phyloP scores from a whole-genome alignment of 2,329 filamentous ascomycete species.

The Pyrenochaeta sp. region DNA sequence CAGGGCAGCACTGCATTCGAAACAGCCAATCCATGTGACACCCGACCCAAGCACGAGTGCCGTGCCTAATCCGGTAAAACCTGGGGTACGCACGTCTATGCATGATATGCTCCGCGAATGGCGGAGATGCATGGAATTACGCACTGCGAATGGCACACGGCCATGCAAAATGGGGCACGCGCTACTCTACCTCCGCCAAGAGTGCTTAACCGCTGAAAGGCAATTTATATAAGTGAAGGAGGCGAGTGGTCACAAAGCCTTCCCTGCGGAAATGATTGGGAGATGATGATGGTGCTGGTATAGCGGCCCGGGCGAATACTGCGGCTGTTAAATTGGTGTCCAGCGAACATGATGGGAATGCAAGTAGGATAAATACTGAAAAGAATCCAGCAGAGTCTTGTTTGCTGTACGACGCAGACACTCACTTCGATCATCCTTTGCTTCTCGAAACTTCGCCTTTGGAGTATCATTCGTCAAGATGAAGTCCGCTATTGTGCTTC shows the following conservation, averaged over 20 bases:
- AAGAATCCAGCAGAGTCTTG: not conserved
- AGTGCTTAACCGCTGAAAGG: constrained; percentile 16
- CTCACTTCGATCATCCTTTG: constrained; percentile 11
- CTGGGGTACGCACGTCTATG: constrained; percentile 17
- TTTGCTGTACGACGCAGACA: constrained; percentile 3
- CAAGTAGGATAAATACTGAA: constrained; percentile 18
- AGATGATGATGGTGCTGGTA: constrained; percentile 15
- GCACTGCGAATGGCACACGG: constrained; percentile 19
- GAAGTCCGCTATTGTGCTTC: constrained; percentile 41
- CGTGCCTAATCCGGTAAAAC: constrained; percentile 24
- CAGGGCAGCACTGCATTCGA: constrained; percentile 20
- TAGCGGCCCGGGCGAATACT: constrained; percentile 17
- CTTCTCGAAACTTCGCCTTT: constrained; percentile 9
- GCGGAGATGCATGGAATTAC: constrained; percentile 13
- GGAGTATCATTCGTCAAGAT: constrained; percentile 24
- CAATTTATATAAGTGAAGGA: constrained; percentile 32
- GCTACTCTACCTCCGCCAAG: constrained; percentile 21
- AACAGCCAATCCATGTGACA: constrained; percentile 25
- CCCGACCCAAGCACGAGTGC: constrained; percentile 18
- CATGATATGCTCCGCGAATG: constrained; percentile 20
- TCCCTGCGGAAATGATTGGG: constrained; percentile 12
- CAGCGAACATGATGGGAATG: not conserved
- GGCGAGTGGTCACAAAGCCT: constrained; percentile 12
- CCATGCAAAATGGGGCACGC: constrained; percentile 19
- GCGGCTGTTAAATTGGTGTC: constrained; percentile 19